Evolutionary conservation across 768 basidiomycete genomes (phyloP).

Genomic region (Pulveroboletus sp.): DNA sequence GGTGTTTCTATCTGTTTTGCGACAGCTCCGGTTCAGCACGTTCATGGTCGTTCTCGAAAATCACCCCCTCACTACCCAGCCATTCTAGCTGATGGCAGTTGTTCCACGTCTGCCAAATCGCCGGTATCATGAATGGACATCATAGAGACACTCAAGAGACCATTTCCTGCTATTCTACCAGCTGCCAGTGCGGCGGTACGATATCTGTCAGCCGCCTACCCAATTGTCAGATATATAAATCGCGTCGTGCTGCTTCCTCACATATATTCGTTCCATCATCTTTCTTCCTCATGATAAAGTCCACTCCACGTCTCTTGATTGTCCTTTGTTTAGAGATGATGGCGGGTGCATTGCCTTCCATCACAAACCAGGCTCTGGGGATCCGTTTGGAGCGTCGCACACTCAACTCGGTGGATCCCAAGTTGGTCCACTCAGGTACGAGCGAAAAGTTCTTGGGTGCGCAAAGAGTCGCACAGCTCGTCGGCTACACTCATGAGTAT

Average conservation of each 20-base stretch:
- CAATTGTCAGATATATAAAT: slow-evolving; percentile 5
- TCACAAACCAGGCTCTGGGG: neutral
- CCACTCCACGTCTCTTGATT: neutral
- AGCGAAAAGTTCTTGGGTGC: neutral
- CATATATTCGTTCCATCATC: neutral
- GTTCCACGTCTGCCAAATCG: neutral
- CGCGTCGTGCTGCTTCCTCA: neutral
- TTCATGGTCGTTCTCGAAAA: neutral
- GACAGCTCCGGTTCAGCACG: neutral
- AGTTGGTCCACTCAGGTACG: neutral
- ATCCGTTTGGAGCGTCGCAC: slow-evolving; percentile 9
- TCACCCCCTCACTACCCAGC: neutral
- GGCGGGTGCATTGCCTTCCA: slow-evolving; percentile 6
- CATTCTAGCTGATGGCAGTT: neutral
- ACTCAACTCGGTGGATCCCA: neutral
- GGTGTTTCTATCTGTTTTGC: too few relatives aligned
- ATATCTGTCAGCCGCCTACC: slow-evolving; percentile 14
- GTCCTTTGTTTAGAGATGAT: neutral
- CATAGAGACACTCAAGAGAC: neutral
- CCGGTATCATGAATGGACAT: neutral
- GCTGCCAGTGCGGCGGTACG: neutral
- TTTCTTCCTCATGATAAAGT: slow-evolving; percentile 7
- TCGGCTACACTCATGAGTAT: slow-evolving; percentile 5
- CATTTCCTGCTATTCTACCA: neutral
- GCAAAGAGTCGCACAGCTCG: neutral